A percentile compares a stretch with the other conserved stretches of the same genome.
Conservation (phyloP, 352 stramenopile genomes). For the Phytophthora citrophthora region DNA sequence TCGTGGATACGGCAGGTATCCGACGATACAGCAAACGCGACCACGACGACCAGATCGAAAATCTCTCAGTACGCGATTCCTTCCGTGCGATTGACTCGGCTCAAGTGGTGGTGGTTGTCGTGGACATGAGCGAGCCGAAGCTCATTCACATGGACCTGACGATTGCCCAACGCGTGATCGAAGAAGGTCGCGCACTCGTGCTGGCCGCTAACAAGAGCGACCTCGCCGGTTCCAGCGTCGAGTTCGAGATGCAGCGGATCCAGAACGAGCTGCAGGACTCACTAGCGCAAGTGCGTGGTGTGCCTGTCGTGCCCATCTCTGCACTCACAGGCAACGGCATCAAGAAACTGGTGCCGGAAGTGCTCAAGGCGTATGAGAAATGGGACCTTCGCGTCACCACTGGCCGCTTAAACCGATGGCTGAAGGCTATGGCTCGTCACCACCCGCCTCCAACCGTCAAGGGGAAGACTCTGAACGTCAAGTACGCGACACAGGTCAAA, state of each 20-base stretch:
- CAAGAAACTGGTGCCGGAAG: slow-evolving; percentile 79
- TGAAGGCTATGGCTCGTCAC: slow-evolving; percentile 85
- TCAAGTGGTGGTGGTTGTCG: slow-evolving; percentile 82
- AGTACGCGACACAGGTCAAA: slow-evolving; percentile 90
- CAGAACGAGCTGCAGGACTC: slow-evolving; percentile 75
- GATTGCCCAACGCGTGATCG: slow-evolving; percentile 82
- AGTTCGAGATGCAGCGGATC: slow-evolving; percentile 71
- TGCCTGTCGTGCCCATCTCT: slow-evolving; percentile 82
- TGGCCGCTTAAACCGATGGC: slow-evolving; percentile 80
- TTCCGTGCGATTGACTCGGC: slow-evolving; percentile 84
- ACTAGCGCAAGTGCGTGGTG: slow-evolving; percentile 76
- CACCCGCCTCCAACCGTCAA: slow-evolving; percentile 83
- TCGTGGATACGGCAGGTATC: slow-evolving; percentile 86
- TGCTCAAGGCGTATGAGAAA: slow-evolving; percentile 84
- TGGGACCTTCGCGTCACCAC: slow-evolving; percentile 85
- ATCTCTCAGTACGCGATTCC: slow-evolving; percentile 81
- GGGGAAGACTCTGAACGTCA: slow-evolving; percentile 87
- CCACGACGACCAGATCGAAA: slow-evolving; percentile 85
- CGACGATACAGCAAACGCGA: slow-evolving; percentile 87
- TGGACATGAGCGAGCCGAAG: slow-evolving; percentile 84
- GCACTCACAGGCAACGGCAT: slow-evolving; percentile 78
- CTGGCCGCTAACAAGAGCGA: slow-evolving; percentile 86
- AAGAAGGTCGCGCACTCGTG: slow-evolving; percentile 78
- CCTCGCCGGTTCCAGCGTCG: slow-evolving; percentile 48
- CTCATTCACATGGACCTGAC: slow-evolving; percentile 89